A percentile compares a stretch with the other conserved stretches of the same genome.
These are phyloP conservation scores for Myriosclerotinia curreyana DNA, from an alignment of 2,329 filamentous ascomycete genomes.

Conservation along the genomic window DNA sequence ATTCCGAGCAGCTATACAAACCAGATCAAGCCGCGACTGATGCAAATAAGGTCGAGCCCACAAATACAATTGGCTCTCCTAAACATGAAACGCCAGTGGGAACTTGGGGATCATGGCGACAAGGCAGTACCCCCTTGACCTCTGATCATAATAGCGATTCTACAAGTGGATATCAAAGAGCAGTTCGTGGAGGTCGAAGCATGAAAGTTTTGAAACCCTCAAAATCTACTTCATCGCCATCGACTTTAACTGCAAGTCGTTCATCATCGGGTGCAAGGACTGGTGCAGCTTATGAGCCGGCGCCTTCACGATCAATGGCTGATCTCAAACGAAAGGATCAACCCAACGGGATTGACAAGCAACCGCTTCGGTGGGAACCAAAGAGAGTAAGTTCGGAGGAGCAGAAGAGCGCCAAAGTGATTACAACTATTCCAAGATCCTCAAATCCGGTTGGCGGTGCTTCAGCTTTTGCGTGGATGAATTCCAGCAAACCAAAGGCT, in stretches of 20 bases:
- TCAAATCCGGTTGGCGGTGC: constrained; percentile 88
- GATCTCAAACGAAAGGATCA: constrained; percentile 57
- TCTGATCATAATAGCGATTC: constrained; percentile 38
- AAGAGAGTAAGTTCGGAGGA: constrained; percentile 47
- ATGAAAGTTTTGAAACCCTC: constrained; percentile 90
- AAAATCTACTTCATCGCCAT: constrained; percentile 58
- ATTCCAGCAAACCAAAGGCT: constrained; percentile 42
- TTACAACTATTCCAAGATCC: constrained; percentile 48
- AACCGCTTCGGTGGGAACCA: constrained; percentile 49
- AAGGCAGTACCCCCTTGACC: constrained; percentile 41
- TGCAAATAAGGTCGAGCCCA: constrained; percentile 20
- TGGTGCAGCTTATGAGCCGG: constrained; percentile 52
- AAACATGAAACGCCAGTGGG: constrained; percentile 50
- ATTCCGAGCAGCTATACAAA: constrained; percentile 27
- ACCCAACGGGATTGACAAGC: constrained; percentile 39
- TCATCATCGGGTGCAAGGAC: constrained; percentile 47
- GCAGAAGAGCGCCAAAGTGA: constrained; percentile 33
- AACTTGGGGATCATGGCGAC: constrained; percentile 72
- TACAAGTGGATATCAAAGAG: constrained; percentile 62
- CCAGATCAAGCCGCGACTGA: constrained; percentile 17
- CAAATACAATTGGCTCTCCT: constrained; percentile 23
- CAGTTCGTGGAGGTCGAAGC: constrained; percentile 60
- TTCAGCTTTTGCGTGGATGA: constrained; percentile 93
- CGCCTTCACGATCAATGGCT: constrained; percentile 43
- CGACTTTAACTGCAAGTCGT: constrained; percentile 40